Evolutionary conservation across 768 basidiomycete genomes (phyloP).

Genomic region (Porpolomopsis calyptriformis): DNA sequence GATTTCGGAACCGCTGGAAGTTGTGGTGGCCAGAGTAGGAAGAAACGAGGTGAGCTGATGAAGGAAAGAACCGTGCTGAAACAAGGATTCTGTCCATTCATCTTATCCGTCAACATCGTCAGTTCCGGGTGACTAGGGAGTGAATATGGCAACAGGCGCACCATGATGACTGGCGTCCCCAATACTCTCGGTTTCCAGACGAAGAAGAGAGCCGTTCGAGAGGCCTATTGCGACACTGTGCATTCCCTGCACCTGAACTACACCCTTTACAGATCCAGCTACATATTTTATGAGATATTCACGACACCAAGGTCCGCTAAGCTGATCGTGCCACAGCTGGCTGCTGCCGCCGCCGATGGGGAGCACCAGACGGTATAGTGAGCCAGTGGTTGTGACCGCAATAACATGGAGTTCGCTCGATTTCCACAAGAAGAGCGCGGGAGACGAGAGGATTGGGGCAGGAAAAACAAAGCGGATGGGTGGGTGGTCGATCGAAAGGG

Average conservation of each 20-base stretch:
- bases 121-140: not conserved
- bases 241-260: conserved; percentile 58
- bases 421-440: conserved; percentile 51
- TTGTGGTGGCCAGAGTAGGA: conserved; percentile 37
- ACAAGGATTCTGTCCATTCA: conserved; percentile 58
- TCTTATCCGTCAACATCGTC: conserved; percentile 29
- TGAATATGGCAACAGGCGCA: conserved; percentile 22
- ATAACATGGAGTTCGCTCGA: conserved; percentile 56
- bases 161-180: conserved; percentile 48
- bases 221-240: conserved; percentile 57
- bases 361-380: conserved; percentile 62
- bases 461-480: conserved; percentile 76
- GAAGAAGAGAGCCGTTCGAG: conserved; percentile 52
- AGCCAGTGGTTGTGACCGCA: conserved; percentile 54
- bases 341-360: conserved; percentile 38
- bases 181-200: conserved; percentile 54
- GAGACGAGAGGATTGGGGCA: conserved; percentile 50
- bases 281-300: conserved; percentile 58
- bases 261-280: conserved; percentile 30
- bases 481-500: conserved; percentile 52
- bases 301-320: conserved; percentile 45
- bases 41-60: conserved; percentile 59
- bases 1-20: conserved; percentile 45
- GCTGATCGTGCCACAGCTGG: conserved; percentile 49
- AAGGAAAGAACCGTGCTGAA: conserved; percentile 56